A percentile compares a stretch with the other conserved stretches of the same genome.
Conservation (phyloP, 2,329 filamentous ascomycete species). For the Fusarium verticillioides region DNA sequence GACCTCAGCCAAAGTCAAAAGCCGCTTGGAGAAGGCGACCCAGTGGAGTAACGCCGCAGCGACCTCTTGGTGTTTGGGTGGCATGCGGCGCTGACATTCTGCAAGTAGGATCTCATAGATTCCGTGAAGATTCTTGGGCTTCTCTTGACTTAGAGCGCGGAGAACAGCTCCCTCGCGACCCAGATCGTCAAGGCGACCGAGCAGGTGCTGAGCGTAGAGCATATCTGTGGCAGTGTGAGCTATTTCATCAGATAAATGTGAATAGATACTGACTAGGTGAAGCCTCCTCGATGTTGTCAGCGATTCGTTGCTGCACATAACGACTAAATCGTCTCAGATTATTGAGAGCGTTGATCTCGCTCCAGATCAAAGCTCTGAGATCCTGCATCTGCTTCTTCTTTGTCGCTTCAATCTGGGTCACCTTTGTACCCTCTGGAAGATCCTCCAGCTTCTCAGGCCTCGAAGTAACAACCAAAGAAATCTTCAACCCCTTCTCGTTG, state of each 20-base stretch:
- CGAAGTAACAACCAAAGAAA: slow-evolving; percentile 44
- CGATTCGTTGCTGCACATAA: slow-evolving; percentile 46
- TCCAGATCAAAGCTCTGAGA: slow-evolving; percentile 44
- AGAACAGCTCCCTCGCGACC: slow-evolving; percentile 49
- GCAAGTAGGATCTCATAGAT: slow-evolving; percentile 44
- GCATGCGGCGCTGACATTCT: slow-evolving; percentile 43
- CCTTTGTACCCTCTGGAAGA: slow-evolving; percentile 8
- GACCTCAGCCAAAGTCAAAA: slow-evolving; percentile 41
- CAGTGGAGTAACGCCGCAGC: slow-evolving; percentile 43
- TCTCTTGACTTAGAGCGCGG: slow-evolving; percentile 39
- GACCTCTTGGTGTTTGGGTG: slow-evolving; percentile 18
- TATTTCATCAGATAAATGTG: accelerated
- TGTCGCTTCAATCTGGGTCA: slow-evolving; percentile 29
- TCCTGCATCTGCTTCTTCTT: slow-evolving; percentile 47
- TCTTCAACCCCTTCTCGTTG: slow-evolving; percentile 4
- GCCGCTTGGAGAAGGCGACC: slow-evolving; percentile 40
- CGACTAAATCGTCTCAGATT: slow-evolving; percentile 43
- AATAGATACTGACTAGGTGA: slow-evolving; percentile 46
- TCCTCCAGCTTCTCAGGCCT: slow-evolving; percentile 21
- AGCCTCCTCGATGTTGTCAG: slow-evolving; percentile 42
- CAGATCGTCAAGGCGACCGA: slow-evolving; percentile 45
- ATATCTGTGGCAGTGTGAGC: slow-evolving; percentile 39
- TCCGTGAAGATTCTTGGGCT: slow-evolving; percentile 40
- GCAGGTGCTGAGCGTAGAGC: slow-evolving; percentile 52
- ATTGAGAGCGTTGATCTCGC: slow-evolving; percentile 41